A percentile compares a stretch with the other conserved stretches of the same genome.
Evolutionary conservation across 306 rosid species (phyloP).

Genomic region (Echinosophora koreensis): DNA sequence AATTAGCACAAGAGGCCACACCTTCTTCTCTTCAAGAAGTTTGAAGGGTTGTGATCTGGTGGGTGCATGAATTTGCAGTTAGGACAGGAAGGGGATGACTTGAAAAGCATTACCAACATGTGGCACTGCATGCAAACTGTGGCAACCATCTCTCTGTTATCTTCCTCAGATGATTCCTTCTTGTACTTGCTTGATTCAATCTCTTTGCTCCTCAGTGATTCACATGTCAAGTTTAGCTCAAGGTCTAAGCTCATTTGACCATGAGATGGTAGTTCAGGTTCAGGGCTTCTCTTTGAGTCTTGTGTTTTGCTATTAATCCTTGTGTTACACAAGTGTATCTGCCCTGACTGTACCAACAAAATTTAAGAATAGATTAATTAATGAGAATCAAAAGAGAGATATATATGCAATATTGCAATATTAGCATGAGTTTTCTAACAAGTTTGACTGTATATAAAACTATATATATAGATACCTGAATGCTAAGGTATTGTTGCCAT

Average conservation of each 20-base stretch:
- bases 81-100: constrained; percentile 90
- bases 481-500: constrained; percentile 75
- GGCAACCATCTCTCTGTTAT: constrained; percentile 79
- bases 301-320: constrained; percentile 65
- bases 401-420: no score
- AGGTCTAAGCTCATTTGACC: constrained; percentile 78
- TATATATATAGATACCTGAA: constrained; percentile 70
- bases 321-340: constrained; percentile 75
- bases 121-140: constrained; percentile 88
- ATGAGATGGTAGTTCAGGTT: constrained; percentile 49
- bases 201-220: constrained; percentile 52
- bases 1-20: constrained; percentile 58
- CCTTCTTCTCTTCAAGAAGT: constrained; percentile 63
- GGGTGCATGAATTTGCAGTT: constrained; percentile 94
- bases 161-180: constrained; percentile 53
- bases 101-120: constrained; percentile 90
- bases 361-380: constrained; percentile 5
- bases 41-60: constrained; percentile 66
- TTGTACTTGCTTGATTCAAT: constrained; percentile 36
- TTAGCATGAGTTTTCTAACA: background rate
- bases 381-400: background rate
- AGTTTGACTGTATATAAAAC: background rate
- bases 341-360: constrained; percentile 69
- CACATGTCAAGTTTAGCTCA: constrained; percentile 76
- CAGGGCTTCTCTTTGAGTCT: constrained; percentile 62